Percentiles rank a stretch among this genome's conserved stretches.
Conservation (phyloP, 2,329 filamentous ascomycete genomes). For the Penicillium sp. region DNA sequence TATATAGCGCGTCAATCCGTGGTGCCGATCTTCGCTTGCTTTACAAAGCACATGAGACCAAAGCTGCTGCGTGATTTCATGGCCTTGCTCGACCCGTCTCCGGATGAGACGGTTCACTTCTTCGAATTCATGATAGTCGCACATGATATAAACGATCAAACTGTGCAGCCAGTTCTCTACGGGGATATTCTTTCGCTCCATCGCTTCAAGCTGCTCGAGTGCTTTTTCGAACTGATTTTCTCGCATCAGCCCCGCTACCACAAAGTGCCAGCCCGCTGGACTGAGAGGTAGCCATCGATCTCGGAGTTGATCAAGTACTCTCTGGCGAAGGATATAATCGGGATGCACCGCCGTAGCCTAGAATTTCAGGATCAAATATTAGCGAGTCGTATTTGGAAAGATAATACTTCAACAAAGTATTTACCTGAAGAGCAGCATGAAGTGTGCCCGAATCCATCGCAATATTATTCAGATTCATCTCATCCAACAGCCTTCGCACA, state of each 20-base stretch:
- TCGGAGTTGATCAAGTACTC: slow-evolving; percentile 68
- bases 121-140: slow-evolving; percentile 73
- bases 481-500: slow-evolving; percentile 67
- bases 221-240: slow-evolving; percentile 85
- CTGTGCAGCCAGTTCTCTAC: slow-evolving; percentile 77
- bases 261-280: slow-evolving; percentile 65
- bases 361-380: not conserved
- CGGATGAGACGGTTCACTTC: slow-evolving; percentile 73
- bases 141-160: slow-evolving; percentile 74
- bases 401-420: slow-evolving; percentile 19
- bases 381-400: no score
- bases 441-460: slow-evolving; percentile 69
- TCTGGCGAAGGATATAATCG: slow-evolving; percentile 75
- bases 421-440: slow-evolving; percentile 71
- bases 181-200: slow-evolving; percentile 60
- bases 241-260: slow-evolving; percentile 75
- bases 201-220: slow-evolving; percentile 68
- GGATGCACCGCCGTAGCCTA: slow-evolving; percentile 80
- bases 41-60: slow-evolving; percentile 76
- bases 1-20: slow-evolving; percentile 67
- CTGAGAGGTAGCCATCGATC: slow-evolving; percentile 70
- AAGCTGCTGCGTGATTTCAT: slow-evolving; percentile 58
- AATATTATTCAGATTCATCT: slow-evolving; percentile 69
- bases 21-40: slow-evolving; percentile 67
- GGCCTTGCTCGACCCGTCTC: slow-evolving; percentile 54